Percentiles rank a stretch among this genome's conserved stretches.
Evolutionary conservation across 352 stramenopile species (phyloP).

Genomic region (Phytophthora parvispora): DNA sequence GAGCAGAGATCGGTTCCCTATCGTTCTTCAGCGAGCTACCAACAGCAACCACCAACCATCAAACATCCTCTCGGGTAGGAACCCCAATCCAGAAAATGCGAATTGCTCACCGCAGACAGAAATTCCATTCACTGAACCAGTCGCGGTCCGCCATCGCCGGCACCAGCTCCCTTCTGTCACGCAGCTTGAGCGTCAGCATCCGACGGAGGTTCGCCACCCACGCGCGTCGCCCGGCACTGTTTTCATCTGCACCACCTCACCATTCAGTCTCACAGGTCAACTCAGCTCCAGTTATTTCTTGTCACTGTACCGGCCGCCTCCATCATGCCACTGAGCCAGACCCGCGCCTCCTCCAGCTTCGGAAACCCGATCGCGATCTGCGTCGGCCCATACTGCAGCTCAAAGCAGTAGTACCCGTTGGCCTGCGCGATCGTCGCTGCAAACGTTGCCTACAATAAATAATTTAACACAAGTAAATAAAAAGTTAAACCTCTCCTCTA

Average conservation of each 20-base stretch:
- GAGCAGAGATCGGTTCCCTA: slow-evolving; percentile 42
- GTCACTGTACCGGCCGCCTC: slow-evolving; percentile 54
- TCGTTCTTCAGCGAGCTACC: slow-evolving; percentile 49
- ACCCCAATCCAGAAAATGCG: neutral
- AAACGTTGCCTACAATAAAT: slow-evolving; percentile 47
- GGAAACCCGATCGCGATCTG: slow-evolving; percentile 65
- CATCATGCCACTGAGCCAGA: slow-evolving; percentile 75
- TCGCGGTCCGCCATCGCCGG: slow-evolving; percentile 72
- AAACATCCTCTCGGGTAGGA: neutral
- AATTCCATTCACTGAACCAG: slow-evolving; percentile 87
- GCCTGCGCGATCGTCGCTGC: slow-evolving; percentile 42
- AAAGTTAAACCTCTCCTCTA: neutral
- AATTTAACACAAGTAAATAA: slow-evolving; percentile 1
- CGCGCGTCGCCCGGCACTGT: slow-evolving; percentile 70
- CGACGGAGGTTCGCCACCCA: slow-evolving; percentile 72
- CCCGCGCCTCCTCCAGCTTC: slow-evolving; percentile 45
- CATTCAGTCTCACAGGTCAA: neutral
- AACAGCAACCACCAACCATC: neutral
- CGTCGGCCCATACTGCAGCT: slow-evolving; percentile 52
- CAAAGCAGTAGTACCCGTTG: slow-evolving; percentile 72
- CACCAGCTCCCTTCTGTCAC: slow-evolving; percentile 64
- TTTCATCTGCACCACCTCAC: slow-evolving; percentile 57
- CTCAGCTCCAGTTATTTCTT: neutral
- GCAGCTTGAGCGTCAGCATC: slow-evolving; percentile 58
- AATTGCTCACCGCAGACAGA: slow-evolving; percentile 63